phyloP scores from a whole-genome alignment of 768 basidiomycete species.

The Rhodotorula paludigena region DNA sequence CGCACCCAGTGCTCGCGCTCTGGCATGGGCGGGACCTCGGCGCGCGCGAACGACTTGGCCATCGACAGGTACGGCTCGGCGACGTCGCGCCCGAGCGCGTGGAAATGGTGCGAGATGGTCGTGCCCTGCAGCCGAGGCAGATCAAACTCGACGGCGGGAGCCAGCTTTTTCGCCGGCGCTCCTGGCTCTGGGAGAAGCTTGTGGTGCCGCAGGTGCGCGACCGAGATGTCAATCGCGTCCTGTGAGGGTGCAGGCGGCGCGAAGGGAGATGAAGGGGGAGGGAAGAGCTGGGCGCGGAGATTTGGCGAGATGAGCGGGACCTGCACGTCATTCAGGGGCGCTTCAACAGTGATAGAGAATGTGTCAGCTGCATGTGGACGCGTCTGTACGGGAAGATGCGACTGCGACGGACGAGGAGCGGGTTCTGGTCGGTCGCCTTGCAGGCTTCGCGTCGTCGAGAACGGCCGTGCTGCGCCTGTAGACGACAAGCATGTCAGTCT shows the following conservation, averaged over 20 bases:
- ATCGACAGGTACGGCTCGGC: conserved; percentile 74
- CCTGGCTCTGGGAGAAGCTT: conserved; percentile 14
- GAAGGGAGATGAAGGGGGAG: conserved; percentile 10
- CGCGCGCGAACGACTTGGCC: conserved; percentile 58
- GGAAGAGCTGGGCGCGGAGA: conserved; percentile 34
- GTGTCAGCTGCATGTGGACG: not conserved
- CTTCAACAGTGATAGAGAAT: not conserved
- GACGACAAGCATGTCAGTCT: not conserved
- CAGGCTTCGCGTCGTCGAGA: not conserved
- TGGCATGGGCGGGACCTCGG: conserved; percentile 61
- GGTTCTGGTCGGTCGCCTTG: not conserved
- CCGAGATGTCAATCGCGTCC: conserved; percentile 21
- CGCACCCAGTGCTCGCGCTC: conserved; percentile 51
- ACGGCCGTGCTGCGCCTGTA: not conserved
- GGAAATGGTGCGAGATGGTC: conserved; percentile 82
- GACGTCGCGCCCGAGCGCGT: conserved; percentile 63
- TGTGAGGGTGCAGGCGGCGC: conserved; percentile 17
- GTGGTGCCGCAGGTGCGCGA: conserved; percentile 23
- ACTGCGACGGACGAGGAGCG: not conserved
- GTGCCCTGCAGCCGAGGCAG: conserved; percentile 77
- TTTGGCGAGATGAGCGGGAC: conserved; percentile 35
- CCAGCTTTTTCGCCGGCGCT: not conserved
- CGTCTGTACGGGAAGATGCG: not conserved
- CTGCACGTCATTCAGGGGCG: conserved; percentile 28
- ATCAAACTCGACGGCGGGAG: conserved; percentile 68